Conservation (phyloP, 129 eudicot species). For the Flaveria robusta region DNA sequence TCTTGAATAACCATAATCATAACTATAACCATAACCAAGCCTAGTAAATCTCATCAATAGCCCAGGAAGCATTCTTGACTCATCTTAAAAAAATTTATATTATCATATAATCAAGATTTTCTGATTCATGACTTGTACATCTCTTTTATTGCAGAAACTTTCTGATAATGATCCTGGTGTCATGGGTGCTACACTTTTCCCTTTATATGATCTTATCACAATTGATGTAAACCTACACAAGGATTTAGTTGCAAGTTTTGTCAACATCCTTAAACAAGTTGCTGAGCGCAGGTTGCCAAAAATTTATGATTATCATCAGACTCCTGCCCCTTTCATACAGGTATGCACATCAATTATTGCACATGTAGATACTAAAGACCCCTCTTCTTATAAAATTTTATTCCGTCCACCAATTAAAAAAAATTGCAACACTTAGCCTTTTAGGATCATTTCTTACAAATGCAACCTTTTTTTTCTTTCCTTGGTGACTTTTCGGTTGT, state of each 20-base stretch:
- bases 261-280: constrained; percentile 95
- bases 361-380: not conserved
- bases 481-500: not conserved
- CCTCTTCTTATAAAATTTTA: not conserved
- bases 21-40: too few species aligned
- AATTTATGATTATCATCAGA: constrained; percentile 98
- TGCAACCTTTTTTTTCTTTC: not conserved
- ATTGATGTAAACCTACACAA: constrained; percentile 76
- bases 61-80: not conserved
- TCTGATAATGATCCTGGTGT: constrained; percentile 99
- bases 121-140: constrained; percentile 21
- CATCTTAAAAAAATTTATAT: not conserved
- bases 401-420: not conserved
- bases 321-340: constrained; percentile 99
- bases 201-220: constrained; percentile 77
- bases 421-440: constrained; percentile 1
- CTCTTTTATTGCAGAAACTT: constrained; percentile 68
- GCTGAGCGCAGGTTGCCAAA: constrained; percentile 98
- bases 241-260: constrained; percentile 89
- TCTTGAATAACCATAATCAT: too few species aligned
- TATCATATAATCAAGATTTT: constrained; percentile 18
- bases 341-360: constrained; percentile 38
- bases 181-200: constrained; percentile 96
- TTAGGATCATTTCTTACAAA: not conserved
- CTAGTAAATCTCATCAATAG: too few species aligned